A percentile compares a stretch with the other conserved stretches of the same genome.
phyloP scores from a whole-genome alignment of 1,284 basidiomycete genomes.

The Chiua sp. region DNA sequence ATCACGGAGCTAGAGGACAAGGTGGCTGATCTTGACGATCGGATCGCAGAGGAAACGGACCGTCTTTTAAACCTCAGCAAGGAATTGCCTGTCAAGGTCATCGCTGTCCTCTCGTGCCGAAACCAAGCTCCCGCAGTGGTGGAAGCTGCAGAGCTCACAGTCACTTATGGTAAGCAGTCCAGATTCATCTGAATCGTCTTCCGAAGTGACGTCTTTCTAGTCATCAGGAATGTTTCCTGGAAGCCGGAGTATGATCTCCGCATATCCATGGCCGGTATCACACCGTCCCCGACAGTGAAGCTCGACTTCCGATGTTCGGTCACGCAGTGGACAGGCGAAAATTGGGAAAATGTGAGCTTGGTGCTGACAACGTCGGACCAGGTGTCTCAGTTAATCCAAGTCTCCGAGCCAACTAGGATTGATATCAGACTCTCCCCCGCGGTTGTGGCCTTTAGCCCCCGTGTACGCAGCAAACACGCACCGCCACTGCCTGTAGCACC shows the following conservation, averaged over 20 bases:
- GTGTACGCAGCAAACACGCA: no score
- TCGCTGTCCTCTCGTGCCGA: constrained; percentile 14
- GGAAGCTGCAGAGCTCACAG: constrained; percentile 18
- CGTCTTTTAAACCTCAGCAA: constrained; percentile 8
- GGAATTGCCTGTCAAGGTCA: constrained; percentile 8
- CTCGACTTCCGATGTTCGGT: constrained; percentile 29
- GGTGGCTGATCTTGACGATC: constrained; percentile 12
- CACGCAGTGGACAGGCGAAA: constrained; percentile 26
- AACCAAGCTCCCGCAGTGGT: neutral
- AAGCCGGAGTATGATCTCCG: constrained; percentile 25
- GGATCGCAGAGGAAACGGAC: constrained; percentile 18
- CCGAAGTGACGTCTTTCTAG: constrained; percentile 2
- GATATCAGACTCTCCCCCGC: constrained; percentile 9
- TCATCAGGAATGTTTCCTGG: constrained; percentile 23
- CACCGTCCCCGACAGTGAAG: constrained; percentile 14
- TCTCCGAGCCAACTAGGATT: constrained; percentile 29
- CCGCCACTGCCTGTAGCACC: no score
- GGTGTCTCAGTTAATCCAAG: constrained; percentile 16
- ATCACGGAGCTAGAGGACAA: constrained; percentile 25
- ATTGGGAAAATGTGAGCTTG: constrained; percentile 29
- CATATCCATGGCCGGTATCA: constrained; percentile 12
- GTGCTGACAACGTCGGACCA: constrained; percentile 21
- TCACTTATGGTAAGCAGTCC: constrained; percentile 24
- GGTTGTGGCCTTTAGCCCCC: no score
- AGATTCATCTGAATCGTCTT: neutral